Conservation (phyloP, 2,329 filamentous ascomycete species). For the Hyphodiscus sp. region DNA sequence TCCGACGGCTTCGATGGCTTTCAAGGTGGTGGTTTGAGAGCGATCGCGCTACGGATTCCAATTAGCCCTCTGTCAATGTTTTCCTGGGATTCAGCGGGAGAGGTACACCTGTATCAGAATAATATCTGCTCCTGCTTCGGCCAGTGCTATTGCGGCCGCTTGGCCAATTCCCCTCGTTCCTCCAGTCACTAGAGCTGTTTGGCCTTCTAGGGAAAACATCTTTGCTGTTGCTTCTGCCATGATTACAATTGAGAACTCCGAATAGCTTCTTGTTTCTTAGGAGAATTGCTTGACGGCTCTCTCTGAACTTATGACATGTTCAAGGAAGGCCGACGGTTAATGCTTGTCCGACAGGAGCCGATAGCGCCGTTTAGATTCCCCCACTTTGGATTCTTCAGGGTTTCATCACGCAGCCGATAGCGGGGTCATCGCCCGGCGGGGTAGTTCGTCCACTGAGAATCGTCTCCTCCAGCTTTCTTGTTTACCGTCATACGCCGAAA, state of each 20-base stretch:
- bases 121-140: constrained; percentile 35
- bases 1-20: constrained; percentile 56
- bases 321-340: no score
- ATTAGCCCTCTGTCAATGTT: not conserved
- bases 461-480: not conserved
- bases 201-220: constrained; percentile 31
- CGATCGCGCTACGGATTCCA: constrained; percentile 21
- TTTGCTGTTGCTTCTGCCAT: constrained; percentile 20
- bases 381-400: no score
- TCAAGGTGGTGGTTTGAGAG: constrained; percentile 42
- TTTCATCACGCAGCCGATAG: no score
- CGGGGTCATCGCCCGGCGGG: not conserved
- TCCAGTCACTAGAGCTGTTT: constrained; percentile 34
- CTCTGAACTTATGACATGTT: no score
- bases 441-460: not conserved
- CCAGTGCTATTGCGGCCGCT: constrained; percentile 32
- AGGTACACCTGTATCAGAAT: constrained; percentile 33
- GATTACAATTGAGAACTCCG: not conserved
- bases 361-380: not conserved
- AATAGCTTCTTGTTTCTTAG: not conserved
- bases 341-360: not conserved
- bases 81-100: constrained; percentile 1
- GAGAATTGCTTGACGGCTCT: not conserved
- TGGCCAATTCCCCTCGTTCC: constrained; percentile 35
- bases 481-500: not conserved